These are phyloP conservation scores for Penicillium vulpinum DNA, from an alignment of 2,329 filamentous ascomycete genomes.

Conservation along the genomic window DNA sequence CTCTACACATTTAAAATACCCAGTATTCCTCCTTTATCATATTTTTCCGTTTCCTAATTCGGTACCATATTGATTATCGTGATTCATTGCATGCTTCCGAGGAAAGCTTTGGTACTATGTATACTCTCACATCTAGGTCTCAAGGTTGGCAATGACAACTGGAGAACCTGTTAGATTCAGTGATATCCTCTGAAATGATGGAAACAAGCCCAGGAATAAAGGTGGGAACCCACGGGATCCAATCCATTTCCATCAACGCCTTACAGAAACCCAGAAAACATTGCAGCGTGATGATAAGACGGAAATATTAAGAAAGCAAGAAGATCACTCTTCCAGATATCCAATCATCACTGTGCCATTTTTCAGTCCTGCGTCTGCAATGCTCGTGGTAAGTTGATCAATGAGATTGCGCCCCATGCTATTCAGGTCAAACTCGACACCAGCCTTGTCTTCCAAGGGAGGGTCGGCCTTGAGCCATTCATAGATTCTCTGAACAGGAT, in stretches of 20 bases:
- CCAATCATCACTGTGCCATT: slow-evolving; percentile 96
- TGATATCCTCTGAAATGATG: background rate
- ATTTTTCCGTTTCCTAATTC: background rate
- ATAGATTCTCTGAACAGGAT: slow-evolving; percentile 79
- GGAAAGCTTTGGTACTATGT: slow-evolving; percentile 1
- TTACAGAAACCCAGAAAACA: slow-evolving; percentile 7
- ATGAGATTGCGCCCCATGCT: slow-evolving; percentile 85
- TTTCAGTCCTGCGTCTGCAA: slow-evolving; percentile 81
- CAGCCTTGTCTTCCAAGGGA: slow-evolving; percentile 76
- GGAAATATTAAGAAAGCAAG: background rate
- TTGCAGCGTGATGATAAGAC: background rate
- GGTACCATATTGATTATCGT: background rate
- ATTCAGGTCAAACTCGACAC: slow-evolving; percentile 81
- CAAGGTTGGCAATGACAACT: background rate
- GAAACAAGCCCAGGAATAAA: background rate
- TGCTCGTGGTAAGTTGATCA: slow-evolving; percentile 68
- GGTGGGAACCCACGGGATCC: slow-evolving; percentile 4
- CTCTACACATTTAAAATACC: background rate
- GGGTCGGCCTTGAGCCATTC: slow-evolving; percentile 90
- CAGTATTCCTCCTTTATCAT: background rate
- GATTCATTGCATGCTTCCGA: slow-evolving; percentile 5
- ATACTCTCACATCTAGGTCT: background rate
- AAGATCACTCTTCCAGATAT: slow-evolving; percentile 62
- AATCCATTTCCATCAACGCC: slow-evolving; percentile 12
- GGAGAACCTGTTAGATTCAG: background rate